Evolutionary conservation across 345 rosid genomes (phyloP).

Genomic region (Psidium friedrichsthalianum): DNA sequence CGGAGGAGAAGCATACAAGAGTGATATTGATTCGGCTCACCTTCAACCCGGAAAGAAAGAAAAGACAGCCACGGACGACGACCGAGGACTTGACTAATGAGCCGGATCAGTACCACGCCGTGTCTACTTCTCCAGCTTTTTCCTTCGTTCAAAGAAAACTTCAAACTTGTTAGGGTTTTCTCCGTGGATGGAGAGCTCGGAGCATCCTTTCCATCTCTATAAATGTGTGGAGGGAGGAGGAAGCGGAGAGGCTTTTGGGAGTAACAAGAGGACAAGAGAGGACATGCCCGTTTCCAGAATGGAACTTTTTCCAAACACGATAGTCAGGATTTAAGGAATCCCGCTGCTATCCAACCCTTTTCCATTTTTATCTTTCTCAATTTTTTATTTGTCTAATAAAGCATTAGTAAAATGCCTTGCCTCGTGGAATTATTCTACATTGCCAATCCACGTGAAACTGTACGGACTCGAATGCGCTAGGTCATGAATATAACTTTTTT

Average conservation of each 20-base stretch:
- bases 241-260: background rate
- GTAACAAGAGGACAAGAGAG: background rate
- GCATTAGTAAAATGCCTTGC: background rate
- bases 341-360: background rate
- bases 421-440: background rate
- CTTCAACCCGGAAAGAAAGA: background rate
- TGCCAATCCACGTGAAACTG: background rate
- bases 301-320: background rate
- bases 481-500: too few relatives aligned
- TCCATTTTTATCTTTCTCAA: background rate
- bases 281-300: background rate
- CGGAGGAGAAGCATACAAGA: slow-evolving; percentile 9
- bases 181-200: background rate
- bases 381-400: background rate
- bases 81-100: background rate
- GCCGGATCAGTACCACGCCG: slow-evolving; percentile 9
- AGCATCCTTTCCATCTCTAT: background rate
- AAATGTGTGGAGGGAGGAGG: background rate
- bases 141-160: background rate
- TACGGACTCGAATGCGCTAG: background rate
- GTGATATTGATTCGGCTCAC: slow-evolving; percentile 16
- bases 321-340: background rate
- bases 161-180: background rate
- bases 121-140: slow-evolving; percentile 1
- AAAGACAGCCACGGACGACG: background rate